phyloP scores from a whole-genome alignment of 1,284 basidiomycete species.

The Ganoderma meredithae region DNA sequence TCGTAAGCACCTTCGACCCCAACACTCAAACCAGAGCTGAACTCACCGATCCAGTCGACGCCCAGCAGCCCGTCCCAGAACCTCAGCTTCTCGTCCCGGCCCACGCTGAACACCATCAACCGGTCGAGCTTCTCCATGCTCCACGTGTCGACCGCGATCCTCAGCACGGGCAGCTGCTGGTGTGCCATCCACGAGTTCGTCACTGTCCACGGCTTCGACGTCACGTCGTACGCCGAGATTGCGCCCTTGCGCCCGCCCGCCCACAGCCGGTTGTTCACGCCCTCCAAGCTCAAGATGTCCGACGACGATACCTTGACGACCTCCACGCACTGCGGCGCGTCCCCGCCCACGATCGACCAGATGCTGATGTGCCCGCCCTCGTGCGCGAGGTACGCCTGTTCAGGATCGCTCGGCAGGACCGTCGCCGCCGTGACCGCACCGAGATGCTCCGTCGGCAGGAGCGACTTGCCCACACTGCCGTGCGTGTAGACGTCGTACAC shows the following conservation, averaged over 20 bases:
- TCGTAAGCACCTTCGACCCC: background rate
- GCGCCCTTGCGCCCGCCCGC: constrained; percentile 83
- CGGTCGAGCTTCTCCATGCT: constrained; percentile 70
- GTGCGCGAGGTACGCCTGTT: constrained; percentile 87
- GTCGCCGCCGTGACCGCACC: constrained; percentile 88
- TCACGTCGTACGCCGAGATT: constrained; percentile 86
- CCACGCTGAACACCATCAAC: constrained; percentile 80
- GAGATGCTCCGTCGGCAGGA: constrained; percentile 67
- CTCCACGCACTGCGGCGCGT: constrained; percentile 63
- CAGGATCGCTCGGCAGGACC: constrained; percentile 73
- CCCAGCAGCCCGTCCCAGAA: constrained; percentile 94
- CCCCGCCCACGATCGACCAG: constrained; percentile 67
- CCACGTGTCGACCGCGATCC: constrained; percentile 75
- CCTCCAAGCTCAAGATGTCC: constrained; percentile 82
- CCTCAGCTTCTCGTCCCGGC: constrained; percentile 77
- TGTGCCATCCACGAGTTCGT: constrained; percentile 94
- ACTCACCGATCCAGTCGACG: constrained; percentile 86
- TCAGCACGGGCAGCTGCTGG: constrained; percentile 77
- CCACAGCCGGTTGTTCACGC: constrained; percentile 87
- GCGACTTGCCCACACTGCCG: constrained; percentile 54
- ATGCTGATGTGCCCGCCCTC: constrained; percentile 90
- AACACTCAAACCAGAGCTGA: background rate
- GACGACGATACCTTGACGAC: constrained; percentile 82
- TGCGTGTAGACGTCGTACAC: constrained; percentile 77
- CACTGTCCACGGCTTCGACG: constrained; percentile 78